Base-by-base conservation (phyloP, 2,329 filamentous ascomycete genomes). In the Botrytis galanthina region DNA sequence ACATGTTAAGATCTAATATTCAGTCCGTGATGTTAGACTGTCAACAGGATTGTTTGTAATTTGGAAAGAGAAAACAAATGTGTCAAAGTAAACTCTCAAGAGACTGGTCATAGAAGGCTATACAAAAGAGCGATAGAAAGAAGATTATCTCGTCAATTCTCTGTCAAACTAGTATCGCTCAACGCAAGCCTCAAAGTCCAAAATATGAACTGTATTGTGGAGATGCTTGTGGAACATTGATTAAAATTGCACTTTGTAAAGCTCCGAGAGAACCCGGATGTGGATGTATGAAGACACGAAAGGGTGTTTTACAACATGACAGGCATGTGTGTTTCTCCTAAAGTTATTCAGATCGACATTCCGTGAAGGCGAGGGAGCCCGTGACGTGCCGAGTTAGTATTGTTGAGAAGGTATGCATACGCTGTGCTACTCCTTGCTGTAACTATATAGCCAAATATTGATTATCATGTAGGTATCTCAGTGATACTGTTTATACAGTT, bases 51-150 rank as follows among this genome's bases (percentile, higher is more conserved):
- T 32, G 10, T 14, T 10, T 29, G 35, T 57, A 57, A 12, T 10
- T 69, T 57, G 57, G 48, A 69, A 35, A 66, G 20, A 6, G 22
- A 57, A 35, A 3, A 32, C 18, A n/a, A 57, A 42, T 54, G 44
- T 57, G n/a, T 69, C 37, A 44, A 69, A 44, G 66, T n/a, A 7
- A 69, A 59, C 37, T 69, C 35, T 69, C 66, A 42, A 44, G 37
- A 69, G 37, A 42, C 4, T 64, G 64, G 46, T 39, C 48, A 42
- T 57, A 37, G 10, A 39, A 42, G 48, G 29, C 66, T 69, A 57
- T 69, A 69, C 66, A 57, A 68, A 42, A 42, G n/a, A 69, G 29
- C 9, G n/a, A 69, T 10, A 16, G 37, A 42, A 42, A 48, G 39
- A 16, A 67, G 35, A 12, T 57, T 26, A 6, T 4, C 18, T 57